These are phyloP conservation scores for Pholiota molesta DNA, from an alignment of 768 basidiomycete genomes.

Conservation along the genomic window DNA sequence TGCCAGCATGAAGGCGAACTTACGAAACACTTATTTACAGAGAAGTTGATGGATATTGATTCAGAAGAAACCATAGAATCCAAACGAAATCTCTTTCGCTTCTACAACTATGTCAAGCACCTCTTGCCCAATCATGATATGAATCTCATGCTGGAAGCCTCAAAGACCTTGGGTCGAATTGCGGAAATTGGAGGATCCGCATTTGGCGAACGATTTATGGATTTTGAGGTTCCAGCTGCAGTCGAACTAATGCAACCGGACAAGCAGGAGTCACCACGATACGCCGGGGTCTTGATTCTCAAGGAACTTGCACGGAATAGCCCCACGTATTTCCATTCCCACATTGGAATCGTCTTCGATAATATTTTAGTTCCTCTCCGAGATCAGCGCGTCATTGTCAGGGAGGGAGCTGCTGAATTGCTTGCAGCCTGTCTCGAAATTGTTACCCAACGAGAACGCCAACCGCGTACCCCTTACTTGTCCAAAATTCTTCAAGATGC, in stretches of 20 bases:
- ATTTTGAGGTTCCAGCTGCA: constrained; percentile 84
- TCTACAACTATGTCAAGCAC: constrained; percentile 92
- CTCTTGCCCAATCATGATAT: constrained; percentile 90
- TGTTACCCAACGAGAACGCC: constrained; percentile 72
- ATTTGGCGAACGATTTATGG: constrained; percentile 89
- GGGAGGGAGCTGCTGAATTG: constrained; percentile 92
- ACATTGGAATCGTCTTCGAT: constrained; percentile 87
- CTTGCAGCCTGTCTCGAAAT: constrained; percentile 94
- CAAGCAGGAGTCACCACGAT: constrained; percentile 82
- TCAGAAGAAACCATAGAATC: constrained; percentile 83
- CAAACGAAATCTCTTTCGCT: constrained; percentile 78
- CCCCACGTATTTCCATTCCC: constrained; percentile 83
- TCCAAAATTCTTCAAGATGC: constrained; percentile 88
- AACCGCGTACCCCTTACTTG: constrained; percentile 66
- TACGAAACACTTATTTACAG: constrained; percentile 33
- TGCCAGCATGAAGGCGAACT: background rate
- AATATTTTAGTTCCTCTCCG: constrained; percentile 90
- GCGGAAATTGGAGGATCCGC: constrained; percentile 80
- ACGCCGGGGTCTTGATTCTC: constrained; percentile 91
- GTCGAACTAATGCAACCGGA: constrained; percentile 81
- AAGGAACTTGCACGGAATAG: constrained; percentile 93
- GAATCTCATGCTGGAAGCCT: constrained; percentile 92
- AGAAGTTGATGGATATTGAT: constrained; percentile 76
- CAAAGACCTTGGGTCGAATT: constrained; percentile 90
- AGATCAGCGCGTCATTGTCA: constrained; percentile 86